Conservation (phyloP, 768 basidiomycete genomes). For the Suillus subluteus region DNA sequence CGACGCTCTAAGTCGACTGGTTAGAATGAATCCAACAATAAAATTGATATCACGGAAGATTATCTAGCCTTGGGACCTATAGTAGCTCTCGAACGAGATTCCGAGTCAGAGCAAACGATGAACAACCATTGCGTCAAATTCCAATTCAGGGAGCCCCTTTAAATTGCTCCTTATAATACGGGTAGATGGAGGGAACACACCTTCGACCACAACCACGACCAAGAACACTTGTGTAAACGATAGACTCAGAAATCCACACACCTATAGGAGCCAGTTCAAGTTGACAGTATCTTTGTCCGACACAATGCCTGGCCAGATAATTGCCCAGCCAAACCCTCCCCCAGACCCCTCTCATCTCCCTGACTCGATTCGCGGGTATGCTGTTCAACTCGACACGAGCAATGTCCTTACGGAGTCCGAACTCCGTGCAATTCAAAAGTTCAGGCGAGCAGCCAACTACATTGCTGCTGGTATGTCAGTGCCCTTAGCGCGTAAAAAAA, state of each 20-base stretch:
- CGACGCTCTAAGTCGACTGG: background rate
- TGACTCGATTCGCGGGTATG: conserved; percentile 52
- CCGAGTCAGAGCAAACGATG: background rate
- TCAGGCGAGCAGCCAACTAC: conserved; percentile 67
- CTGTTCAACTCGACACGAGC: conserved; percentile 51
- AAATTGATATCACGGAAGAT: background rate
- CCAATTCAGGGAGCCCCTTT: background rate
- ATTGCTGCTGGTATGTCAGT: conserved; percentile 63
- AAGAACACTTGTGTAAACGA: background rate
- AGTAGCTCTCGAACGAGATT: background rate
- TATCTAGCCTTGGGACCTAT: background rate
- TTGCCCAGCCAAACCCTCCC: conserved; percentile 67
- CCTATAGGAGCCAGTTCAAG: background rate
- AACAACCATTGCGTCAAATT: background rate
- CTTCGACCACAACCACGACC: background rate
- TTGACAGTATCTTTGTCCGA: background rate
- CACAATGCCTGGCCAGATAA: conserved; percentile 60
- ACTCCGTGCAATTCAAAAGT: conserved; percentile 52
- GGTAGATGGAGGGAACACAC: background rate
- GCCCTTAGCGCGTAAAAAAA: background rate
- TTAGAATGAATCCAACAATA: background rate
- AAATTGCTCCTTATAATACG: background rate
- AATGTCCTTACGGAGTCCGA: conserved; percentile 53
- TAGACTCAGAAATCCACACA: background rate
- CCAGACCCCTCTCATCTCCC: conserved; percentile 71